A percentile compares a stretch with the other conserved stretches of the same genome.
Evolutionary conservation across 805 yeast species (phyloP).

Genomic region (Wickerhamiella occidentalis): DNA sequence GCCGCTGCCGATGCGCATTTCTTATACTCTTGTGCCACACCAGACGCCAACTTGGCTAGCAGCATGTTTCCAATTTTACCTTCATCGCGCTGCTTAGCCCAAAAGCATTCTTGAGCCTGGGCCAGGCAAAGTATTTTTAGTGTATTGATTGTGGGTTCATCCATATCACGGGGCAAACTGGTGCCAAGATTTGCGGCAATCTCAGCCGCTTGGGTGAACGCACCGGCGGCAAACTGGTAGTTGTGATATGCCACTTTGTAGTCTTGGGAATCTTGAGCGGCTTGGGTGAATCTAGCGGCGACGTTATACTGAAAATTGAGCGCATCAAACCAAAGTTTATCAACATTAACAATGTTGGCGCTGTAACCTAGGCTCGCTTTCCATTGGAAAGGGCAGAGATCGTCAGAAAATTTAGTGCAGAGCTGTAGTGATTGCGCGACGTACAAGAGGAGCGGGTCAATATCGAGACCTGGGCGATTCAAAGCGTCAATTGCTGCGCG

Average conservation of each 20-base stretch:
- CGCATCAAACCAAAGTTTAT: conserved; percentile 48
- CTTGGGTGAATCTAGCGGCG: conserved; percentile 48
- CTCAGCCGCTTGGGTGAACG: conserved; percentile 34
- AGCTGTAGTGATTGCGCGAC: conserved; percentile 14
- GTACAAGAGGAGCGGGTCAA: conserved; percentile 8
- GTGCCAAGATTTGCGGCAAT: conserved; percentile 19
- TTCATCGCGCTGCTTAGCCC: conserved; percentile 54
- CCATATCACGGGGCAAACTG: conserved; percentile 36
- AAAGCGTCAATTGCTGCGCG: conserved; percentile 13
- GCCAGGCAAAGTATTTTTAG: conserved; percentile 50
- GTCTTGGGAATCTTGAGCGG: conserved; percentile 37
- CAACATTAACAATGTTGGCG: conserved; percentile 34
- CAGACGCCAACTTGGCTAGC: conserved; percentile 52
- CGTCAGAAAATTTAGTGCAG: conserved; percentile 47
- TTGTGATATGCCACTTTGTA: conserved; percentile 48
- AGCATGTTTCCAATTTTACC: conserved; percentile 42
- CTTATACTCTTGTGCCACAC: conserved; percentile 46
- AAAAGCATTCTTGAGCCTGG: conserved; percentile 77
- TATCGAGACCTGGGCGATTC: neutral
- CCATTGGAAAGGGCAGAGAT: conserved; percentile 58
- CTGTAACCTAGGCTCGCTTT: conserved; percentile 51
- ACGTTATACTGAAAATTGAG: conserved; percentile 55
- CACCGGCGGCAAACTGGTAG: conserved; percentile 63
- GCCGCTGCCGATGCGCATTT: conserved; percentile 35
- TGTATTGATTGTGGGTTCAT: conserved; percentile 38